These are phyloP conservation scores for Karstenula rhodostoma DNA, from an alignment of 2,329 filamentous ascomycete species.

Conservation along the genomic window DNA sequence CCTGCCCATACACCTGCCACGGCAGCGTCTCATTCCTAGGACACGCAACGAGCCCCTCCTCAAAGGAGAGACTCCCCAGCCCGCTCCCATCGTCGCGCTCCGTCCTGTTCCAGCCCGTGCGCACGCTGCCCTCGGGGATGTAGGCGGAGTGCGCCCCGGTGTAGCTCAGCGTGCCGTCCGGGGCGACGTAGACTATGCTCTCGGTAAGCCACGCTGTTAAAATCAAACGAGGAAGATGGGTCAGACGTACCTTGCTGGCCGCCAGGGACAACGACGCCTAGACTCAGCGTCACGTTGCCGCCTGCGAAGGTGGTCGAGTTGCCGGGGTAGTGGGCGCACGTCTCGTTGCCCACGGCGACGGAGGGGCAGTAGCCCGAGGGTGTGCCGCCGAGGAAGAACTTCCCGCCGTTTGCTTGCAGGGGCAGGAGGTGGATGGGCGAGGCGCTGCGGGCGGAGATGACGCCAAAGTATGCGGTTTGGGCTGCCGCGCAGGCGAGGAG, in stretches of 20 bases:
- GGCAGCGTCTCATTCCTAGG: conserved; percentile 32
- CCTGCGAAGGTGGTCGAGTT: conserved; percentile 57
- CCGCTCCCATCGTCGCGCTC: conserved; percentile 19
- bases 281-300: conserved; percentile 35
- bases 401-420: conserved; percentile 57
- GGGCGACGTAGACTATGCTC: conserved; percentile 61
- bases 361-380: conserved; percentile 61
- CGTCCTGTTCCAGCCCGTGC: conserved; percentile 59
- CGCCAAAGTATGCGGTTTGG: conserved; percentile 47
- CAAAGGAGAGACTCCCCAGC: conserved; percentile 40
- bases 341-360: conserved; percentile 32
- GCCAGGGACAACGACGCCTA: conserved; percentile 66
- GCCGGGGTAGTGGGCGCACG: conserved; percentile 55
- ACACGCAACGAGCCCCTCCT: conserved; percentile 46
- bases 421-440: conserved; percentile 59
- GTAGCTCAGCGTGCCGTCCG: conserved; percentile 64
- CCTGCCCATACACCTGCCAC: conserved; percentile 46
- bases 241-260: conserved; percentile 60
- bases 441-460: conserved; percentile 55
- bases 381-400: conserved; percentile 60
- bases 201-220: too few relatives aligned
- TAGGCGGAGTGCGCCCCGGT: conserved; percentile 63
- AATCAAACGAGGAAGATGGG: too few relatives aligned
- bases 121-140: conserved; percentile 60
- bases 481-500: conserved; percentile 36